phyloP scores from a whole-genome alignment of 495 filamentous ascomycete genomes.

The Talaromyces liani region DNA sequence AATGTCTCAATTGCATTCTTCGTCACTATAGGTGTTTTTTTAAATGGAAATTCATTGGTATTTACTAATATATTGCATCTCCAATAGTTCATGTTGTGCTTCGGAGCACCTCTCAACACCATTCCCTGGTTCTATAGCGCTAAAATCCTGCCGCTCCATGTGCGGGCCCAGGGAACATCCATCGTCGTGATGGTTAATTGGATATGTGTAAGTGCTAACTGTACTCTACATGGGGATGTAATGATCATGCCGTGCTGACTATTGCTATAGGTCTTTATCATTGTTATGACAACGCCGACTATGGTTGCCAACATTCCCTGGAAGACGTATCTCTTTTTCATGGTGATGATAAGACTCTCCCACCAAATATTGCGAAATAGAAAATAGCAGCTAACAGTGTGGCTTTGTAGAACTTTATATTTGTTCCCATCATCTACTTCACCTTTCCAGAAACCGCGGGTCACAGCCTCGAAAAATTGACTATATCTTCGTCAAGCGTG shows the following conservation, averaged over 20 bases:
- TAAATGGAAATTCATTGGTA: too few species aligned
- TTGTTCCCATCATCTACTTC: conserved; percentile 33
- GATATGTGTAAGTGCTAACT: conserved; percentile 1
- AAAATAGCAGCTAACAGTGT: too few species aligned
- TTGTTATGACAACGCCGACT: conserved; percentile 53
- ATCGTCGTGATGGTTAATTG: too few species aligned
- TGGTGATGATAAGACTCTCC: conserved; percentile 16
- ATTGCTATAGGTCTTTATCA: conserved; percentile 42
- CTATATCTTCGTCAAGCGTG: conserved; percentile 16
- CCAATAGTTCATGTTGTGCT: conserved; percentile 31
- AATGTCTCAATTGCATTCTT: conserved; percentile 39
- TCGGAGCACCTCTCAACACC: conserved; percentile 40
- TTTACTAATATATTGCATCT: too few species aligned
- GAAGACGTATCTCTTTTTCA: conserved; percentile 56
- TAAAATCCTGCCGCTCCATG: conserved; percentile 37
- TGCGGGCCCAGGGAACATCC: conserved; percentile 26
- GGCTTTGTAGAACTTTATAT: conserved; percentile 21
- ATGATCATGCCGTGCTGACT: not conserved
- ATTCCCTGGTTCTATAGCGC: conserved; percentile 41
- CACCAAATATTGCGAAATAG: conserved; percentile 32
- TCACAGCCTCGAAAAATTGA: conserved; percentile 36
- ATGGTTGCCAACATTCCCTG: conserved; percentile 47
- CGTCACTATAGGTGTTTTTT: too few species aligned
- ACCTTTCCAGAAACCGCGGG: conserved; percentile 37
- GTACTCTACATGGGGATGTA: too few species aligned